Evolutionary conservation across 1,284 basidiomycete genomes (phyloP), one percentile per base, ranked within the genome.

Genomic region (Violaceomyces palustris): DNA sequence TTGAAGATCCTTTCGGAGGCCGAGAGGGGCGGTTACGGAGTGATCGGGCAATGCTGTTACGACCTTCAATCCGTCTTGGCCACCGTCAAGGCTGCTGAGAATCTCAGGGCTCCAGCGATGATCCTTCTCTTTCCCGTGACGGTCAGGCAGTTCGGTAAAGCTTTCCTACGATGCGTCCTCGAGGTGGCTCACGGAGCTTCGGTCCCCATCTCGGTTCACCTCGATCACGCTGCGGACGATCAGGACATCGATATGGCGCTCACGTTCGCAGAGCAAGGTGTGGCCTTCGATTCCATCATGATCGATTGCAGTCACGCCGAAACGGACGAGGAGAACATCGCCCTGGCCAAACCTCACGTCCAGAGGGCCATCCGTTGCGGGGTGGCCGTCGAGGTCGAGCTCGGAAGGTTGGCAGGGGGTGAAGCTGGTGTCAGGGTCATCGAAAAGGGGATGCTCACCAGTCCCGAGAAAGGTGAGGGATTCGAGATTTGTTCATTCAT

Each of bases 391-490:
- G 77, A 78, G 58, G 77, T 78, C 33, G 77, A 78, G 61, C 67
- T 78, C 5, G 77, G 77, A 29, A 61, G 77, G 29, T 50, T 78
- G 25, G 75, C 76, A 37, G 76, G 77, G 21, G 77, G 77, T 15
- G 77, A 78, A 44, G 76, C 75, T 3, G 77, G 77, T 26, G 64
- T 77, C n/a, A 58, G 75, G n/a, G 67, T 74, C 47, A 75, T 77
- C 43, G 64, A 69, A 10, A 75, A 76, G 18, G 75, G 73, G 6
- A 74, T 75, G 64, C 66, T 77, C 33, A 77, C 76, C 12, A 73
- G 76, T 43, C 75, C 75, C 2, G 50, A 51, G 26, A 76, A 75
- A 45, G 76, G 75, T 21, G 72, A 76, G 52, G 45, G 44, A 22
- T 75, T 75, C 51, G 73, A 75, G 64, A 64, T 66, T 39, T 65